Base-by-base conservation (phyloP, 371 early-diverging fungal species). In the Haplosporangium sp. region DNA sequence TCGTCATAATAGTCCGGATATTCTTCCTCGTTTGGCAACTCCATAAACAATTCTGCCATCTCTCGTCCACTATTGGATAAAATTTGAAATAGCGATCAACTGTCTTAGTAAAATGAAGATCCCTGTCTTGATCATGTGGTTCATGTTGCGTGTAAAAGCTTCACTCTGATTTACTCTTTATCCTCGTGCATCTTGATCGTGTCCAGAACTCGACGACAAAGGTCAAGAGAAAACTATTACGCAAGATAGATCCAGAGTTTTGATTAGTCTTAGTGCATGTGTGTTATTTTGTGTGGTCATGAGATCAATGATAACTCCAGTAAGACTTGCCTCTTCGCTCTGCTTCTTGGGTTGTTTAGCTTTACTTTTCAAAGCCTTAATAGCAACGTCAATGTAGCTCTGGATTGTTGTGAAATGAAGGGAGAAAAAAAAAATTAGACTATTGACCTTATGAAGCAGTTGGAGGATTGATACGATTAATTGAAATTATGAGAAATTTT, bases 1-100 rank as follows among this genome's bases (percentile, higher is more conserved):
- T 92, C 88, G 10, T 89, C 86, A 84, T 96, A 98, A 78, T 98
- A 98, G 71, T 97, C 97, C 0, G 98, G 97, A 70, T 96, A 96
- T 48, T 93, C 91, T 20, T 86, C 83, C 19, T 86, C 72, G 62
- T 89, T 90, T 0, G 97, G 97, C 13, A 96, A 83, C 44, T 92
- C 91, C 56, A 91, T 84, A 81, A 97, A 98, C 52, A 93, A 82
- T 62, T 93, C 95, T 9, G 91, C 83, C 38, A 94, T 77, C n/a
- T 84, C 81, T 9, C 92, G 89, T 34, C 89, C 93, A 57, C 91
- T 91, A 69, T 37, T 52, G 19, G 7, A 19, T 52, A 5, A 52
- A 52, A 20, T 52, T 8, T 27, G 27, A 27, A 27, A 27, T 27
- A 27, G 27, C 27, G 27, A 27, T 27, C 27, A 27, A 27, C 27